Conservation (phyloP, 1,284 basidiomycete genomes). For the Malassezia arunalokei region DNA sequence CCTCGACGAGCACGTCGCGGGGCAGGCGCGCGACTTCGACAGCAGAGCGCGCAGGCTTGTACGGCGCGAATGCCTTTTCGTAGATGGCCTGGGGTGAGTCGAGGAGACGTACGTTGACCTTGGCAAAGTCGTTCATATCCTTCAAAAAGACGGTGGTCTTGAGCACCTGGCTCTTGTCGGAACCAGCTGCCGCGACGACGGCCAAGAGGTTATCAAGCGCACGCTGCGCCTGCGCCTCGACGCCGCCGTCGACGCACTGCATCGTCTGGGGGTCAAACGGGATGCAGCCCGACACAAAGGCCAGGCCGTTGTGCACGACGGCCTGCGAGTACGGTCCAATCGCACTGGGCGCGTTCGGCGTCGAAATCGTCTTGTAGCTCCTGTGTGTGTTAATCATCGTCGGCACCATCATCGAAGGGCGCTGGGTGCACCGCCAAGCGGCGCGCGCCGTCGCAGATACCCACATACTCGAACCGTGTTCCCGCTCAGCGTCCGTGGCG, state of each 20-base stretch:
- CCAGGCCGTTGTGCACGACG: constrained; percentile 62
- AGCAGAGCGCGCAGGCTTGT: constrained; percentile 82
- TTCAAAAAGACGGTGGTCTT: constrained; percentile 67
- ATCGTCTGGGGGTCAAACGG: constrained; percentile 66
- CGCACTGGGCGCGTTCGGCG: constrained; percentile 38
- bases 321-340: constrained; percentile 55
- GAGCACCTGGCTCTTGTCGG: constrained; percentile 27
- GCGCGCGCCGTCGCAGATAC: neutral
- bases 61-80: constrained; percentile 40
- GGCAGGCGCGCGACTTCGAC: constrained; percentile 59
- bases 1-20: constrained; percentile 71
- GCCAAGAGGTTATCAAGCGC: constrained; percentile 73
- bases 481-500: neutral
- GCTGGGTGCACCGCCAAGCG: neutral
- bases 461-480: neutral
- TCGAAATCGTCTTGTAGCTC: constrained; percentile 37
- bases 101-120: constrained; percentile 56
- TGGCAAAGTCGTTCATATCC: constrained; percentile 75
- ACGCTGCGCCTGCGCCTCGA: constrained; percentile 72
- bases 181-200: constrained; percentile 67
- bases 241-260: constrained; percentile 61
- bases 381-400: constrained; percentile 4
- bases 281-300: constrained; percentile 83
- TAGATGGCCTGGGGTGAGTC: constrained; percentile 29
- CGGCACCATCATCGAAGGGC: neutral